phyloP scores from a whole-genome alignment of 768 basidiomycete genomes.

The Suillus clintonianus region DNA sequence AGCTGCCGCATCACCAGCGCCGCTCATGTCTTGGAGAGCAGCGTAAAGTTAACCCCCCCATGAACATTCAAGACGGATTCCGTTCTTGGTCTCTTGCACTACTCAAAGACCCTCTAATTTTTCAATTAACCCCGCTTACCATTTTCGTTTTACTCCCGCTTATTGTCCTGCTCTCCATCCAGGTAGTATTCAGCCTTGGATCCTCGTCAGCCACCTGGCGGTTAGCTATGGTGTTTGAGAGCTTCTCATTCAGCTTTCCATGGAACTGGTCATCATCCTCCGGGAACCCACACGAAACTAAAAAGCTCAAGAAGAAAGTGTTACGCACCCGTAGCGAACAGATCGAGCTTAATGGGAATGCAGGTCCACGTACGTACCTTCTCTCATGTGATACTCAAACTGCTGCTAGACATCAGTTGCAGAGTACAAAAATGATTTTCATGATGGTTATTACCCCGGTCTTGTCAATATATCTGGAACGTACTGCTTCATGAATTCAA shows the following conservation, averaged over 20 bases:
- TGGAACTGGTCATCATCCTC: constrained; percentile 60
- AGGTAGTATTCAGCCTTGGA: constrained; percentile 30
- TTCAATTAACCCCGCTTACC: constrained; percentile 60
- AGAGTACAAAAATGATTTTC: constrained; percentile 26
- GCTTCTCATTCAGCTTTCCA: constrained; percentile 52
- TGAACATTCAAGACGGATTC: constrained; percentile 45
- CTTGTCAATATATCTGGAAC: constrained; percentile 96
- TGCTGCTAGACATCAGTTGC: constrained; percentile 4
- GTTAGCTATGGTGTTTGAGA: constrained; percentile 57
- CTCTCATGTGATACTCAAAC: background rate
- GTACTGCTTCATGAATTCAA: constrained; percentile 97
- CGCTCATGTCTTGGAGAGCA: constrained; percentile 28
- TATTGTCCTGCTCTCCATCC: constrained; percentile 31
- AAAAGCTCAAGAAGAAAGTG: constrained; percentile 51
- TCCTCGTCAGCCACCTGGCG: constrained; percentile 28
- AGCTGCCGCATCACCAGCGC: constrained; percentile 13
- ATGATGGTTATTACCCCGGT: constrained; percentile 72
- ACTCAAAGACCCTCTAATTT: constrained; percentile 41
- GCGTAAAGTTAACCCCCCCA: constrained; percentile 35
- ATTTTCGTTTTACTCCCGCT: constrained; percentile 49
- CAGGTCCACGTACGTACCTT: constrained; percentile 27
- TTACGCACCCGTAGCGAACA: constrained; percentile 59
- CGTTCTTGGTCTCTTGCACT: constrained; percentile 42
- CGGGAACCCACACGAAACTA: constrained; percentile 34
- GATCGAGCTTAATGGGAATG: constrained; percentile 43